Base-by-base conservation (phyloP, 2,329 filamentous ascomycete genomes). In the Colletotrichum australisinense region DNA sequence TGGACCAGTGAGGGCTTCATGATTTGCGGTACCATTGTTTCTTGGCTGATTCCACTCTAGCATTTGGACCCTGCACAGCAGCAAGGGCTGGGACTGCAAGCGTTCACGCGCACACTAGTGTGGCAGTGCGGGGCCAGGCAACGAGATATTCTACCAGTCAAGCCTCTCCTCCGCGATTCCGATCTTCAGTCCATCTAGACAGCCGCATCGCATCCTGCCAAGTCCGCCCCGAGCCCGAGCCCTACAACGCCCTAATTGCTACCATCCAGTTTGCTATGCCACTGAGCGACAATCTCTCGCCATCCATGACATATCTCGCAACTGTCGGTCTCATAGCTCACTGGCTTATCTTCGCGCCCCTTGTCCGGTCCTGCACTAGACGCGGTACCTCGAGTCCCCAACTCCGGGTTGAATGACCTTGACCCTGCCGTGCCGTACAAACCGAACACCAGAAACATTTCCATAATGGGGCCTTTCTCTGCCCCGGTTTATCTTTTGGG, bases 121-220 rank as follows among this genome's bases (percentile, higher is more conserved):
- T 72, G 72, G 72, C 72, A 74, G 72, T 74, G 72, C 63, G 72
- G 71, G 67, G 67, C 69, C 63, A 74, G 72, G 72, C 72, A 74
- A 68, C 72, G 68, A 74, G 49, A 67, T 71, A 60, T 32, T 58
- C 49, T 67, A 67, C 69, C 46, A 74, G 67, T 73, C 67, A 74
- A 71, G 69, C 72, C 72, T 72, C 63, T 35, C 30, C 28, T 72
- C 72, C 72, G 69, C 72, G 69, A 72, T 74, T 72, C 63, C 67
- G 69, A 74, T 74, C 72, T 74, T 72, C 68, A 74, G 60, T 74
- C 63, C 53, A 68, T 72, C 69, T 68, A 38, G 72, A 72, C 63
- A 72, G 63, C 68, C 57, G 63, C 63, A 74, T 72, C 58, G 59
- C 56, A 53, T 59, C 52, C 52, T 74, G 72, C 72, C 72, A 72